A percentile compares a stretch with the other conserved stretches of the same genome.
Conservation (phyloP, 768 basidiomycete genomes). For the Pleurotus salmoneostramineus region DNA sequence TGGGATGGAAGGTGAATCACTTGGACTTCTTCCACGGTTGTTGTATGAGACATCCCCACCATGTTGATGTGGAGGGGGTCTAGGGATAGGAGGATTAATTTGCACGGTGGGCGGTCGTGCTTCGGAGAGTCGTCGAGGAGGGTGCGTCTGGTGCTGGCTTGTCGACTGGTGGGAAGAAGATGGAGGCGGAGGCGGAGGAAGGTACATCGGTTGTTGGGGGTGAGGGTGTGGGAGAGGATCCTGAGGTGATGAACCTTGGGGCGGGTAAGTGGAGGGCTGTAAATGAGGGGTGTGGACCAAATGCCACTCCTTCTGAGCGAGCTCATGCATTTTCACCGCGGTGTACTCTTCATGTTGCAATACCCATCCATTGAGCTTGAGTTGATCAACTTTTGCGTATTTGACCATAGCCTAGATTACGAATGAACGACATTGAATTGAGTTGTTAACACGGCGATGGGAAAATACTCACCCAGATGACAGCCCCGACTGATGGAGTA, state of each 20-base stretch:
- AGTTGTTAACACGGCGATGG: neutral
- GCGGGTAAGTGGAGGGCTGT: neutral
- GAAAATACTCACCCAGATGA: constrained; percentile 52
- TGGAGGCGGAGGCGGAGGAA: constrained; percentile 28
- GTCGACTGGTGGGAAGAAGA: constrained; percentile 23
- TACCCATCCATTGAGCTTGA: constrained; percentile 53
- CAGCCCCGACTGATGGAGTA: constrained; percentile 48
- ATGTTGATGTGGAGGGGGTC: constrained; percentile 26
- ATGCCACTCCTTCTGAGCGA: constrained; percentile 32
- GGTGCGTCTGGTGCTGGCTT: neutral
- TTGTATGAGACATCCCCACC: constrained; percentile 17
- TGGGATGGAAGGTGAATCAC: constrained; percentile 16
- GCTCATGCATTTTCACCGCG: constrained; percentile 57
- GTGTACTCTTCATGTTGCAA: constrained; percentile 62
- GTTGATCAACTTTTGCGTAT: constrained; percentile 55
- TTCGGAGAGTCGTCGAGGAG: neutral
- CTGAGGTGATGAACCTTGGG: constrained; percentile 12
- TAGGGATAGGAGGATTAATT: constrained; percentile 17
- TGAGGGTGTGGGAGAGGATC: constrained; percentile 13
- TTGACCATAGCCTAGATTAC: constrained; percentile 57
- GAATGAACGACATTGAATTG: constrained; percentile 12
- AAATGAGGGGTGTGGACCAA: constrained; percentile 16
- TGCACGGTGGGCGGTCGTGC: neutral
- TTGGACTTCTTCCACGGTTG: constrained; percentile 14
- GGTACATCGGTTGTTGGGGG: constrained; percentile 9